Base-by-base conservation (phyloP, 2,329 filamentous ascomycete genomes). In the Colletotrichum camelliae region DNA sequence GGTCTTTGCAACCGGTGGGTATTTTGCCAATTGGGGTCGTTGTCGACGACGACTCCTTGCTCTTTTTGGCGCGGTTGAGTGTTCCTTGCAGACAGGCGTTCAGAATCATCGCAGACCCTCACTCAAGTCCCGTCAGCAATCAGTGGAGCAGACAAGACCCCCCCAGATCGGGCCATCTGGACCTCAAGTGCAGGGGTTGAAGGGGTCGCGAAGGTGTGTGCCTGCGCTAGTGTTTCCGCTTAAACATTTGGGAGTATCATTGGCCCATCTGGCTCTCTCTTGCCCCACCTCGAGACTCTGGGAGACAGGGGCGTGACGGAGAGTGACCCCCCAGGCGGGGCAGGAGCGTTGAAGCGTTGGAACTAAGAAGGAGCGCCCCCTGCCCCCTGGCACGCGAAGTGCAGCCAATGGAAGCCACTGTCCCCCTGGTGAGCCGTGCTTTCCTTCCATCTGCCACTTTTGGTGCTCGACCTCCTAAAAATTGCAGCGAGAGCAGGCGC, bases 171-270 rank as follows among this genome's bases (percentile, higher is more conserved):
- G 66, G 66, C 76, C 74, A 77, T 70, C 74, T 75, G 70, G 70
- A 61, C 66, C 61, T 37, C n/a, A 21, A 27, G 39, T 35, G 55
- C 69, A 70, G 67, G 76, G 76, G 52, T 57, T 43, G 31, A 24
- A 66, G 57, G 67, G 61, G 73, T 55, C 65, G 35, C 21, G 60
- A 33, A 67, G 66, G 61, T 43, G 60, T 52, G 77, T 77, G 70
- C 77, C 68, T 77, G 76, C 76, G 68, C 77, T 78, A 78, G 77
- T 78, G 77, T 78, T 78, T 78, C 76, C 57, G 61, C 70, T 74
- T 78, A 64, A 68, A 48, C 69, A 27, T 70, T n/a, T 58, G 57
- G 31, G 29, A 31, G 64, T n/a, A 2, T 62, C 31, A 67, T 71
- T 69, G 70, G 48, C 57, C 43, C 74, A 58, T 24, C 4, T 18